Conservation (phyloP, 345 rosid genomes). For the Garcia nutans region DNA sequence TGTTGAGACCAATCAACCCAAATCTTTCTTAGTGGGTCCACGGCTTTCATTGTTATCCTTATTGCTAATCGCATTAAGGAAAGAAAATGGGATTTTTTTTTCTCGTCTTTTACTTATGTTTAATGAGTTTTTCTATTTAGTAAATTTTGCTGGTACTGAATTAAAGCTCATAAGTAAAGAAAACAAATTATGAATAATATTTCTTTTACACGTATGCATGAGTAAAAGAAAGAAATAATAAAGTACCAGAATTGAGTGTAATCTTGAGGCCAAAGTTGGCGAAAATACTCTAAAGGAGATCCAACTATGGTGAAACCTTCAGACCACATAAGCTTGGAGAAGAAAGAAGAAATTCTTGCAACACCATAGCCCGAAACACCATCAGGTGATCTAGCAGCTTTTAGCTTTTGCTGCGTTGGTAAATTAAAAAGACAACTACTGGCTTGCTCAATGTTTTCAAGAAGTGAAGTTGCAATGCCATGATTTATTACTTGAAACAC, state of each 20-base stretch:
- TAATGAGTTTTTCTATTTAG: neutral
- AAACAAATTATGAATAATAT: neutral
- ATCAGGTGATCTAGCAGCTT: slow-evolving; percentile 61
- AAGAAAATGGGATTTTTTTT: slow-evolving; percentile 22
- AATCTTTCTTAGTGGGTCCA: slow-evolving; percentile 49
- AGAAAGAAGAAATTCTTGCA: slow-evolving; percentile 72
- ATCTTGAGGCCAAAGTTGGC: slow-evolving; percentile 80
- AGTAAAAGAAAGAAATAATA: neutral
- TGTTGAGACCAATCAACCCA: slow-evolving; percentile 17
- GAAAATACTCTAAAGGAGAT: slow-evolving; percentile 70
- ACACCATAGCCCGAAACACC: slow-evolving; percentile 81
- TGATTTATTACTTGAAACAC: slow-evolving; percentile 74
- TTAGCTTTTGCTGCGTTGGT: slow-evolving; percentile 60
- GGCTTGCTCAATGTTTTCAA: slow-evolving; percentile 45
- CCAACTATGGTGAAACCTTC: slow-evolving; percentile 90
- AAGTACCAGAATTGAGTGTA: slow-evolving; percentile 61
- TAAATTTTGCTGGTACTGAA: too few relatives aligned
- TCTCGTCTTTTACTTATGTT: too few relatives aligned
- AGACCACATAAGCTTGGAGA: slow-evolving; percentile 91
- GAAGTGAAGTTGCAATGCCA: slow-evolving; percentile 51
- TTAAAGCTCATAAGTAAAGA: too few relatives aligned
- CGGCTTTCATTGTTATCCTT: slow-evolving; percentile 42
- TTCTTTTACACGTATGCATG: slow-evolving; percentile 27
- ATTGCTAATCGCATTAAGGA: slow-evolving; percentile 30
- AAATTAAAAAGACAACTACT: slow-evolving; percentile 55